Evolutionary conservation across 2,329 filamentous ascomycete species (phyloP).

Genomic region (Mariannaea elegans): DNA sequence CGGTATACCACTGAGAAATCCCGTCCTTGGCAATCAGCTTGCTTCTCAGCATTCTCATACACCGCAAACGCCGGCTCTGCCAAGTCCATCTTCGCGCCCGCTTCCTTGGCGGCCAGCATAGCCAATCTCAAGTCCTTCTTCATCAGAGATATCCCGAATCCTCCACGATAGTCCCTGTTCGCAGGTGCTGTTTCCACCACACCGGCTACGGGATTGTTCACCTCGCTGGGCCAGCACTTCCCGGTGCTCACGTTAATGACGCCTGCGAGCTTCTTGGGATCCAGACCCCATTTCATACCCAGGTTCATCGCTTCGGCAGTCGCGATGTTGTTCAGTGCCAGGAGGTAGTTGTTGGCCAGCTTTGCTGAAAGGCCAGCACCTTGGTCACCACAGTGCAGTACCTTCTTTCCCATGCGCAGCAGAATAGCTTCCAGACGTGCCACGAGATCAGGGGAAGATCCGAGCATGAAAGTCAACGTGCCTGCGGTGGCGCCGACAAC

Average conservation of each 20-base stretch:
- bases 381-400: constrained; percentile 85
- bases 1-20: constrained; percentile 87
- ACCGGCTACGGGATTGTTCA: constrained; percentile 93
- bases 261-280: constrained; percentile 73
- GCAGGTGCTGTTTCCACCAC: constrained; percentile 82
- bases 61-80: constrained; percentile 70
- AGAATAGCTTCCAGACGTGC: constrained; percentile 74
- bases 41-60: constrained; percentile 72
- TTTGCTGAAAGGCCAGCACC: constrained; percentile 91
- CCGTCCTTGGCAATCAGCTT: constrained; percentile 70
- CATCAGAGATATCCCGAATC: constrained; percentile 82
- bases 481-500: constrained; percentile 90
- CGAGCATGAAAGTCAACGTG: constrained; percentile 96
- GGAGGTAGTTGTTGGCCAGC: constrained; percentile 95
- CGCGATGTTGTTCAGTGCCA: constrained; percentile 90
- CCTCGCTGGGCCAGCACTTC: constrained; percentile 93
- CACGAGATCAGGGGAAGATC: constrained; percentile 69
- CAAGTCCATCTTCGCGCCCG: constrained; percentile 71
- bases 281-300: constrained; percentile 68
- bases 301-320: constrained; percentile 74
- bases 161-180: constrained; percentile 77
- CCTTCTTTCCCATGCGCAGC: constrained; percentile 83
- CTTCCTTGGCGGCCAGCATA: constrained; percentile 75
- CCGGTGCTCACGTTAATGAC: constrained; percentile 95
- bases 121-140: constrained; percentile 81